Evolutionary conservation across 139 green algal species (phyloP).

Genomic region (Ettlia oleoabundans): DNA sequence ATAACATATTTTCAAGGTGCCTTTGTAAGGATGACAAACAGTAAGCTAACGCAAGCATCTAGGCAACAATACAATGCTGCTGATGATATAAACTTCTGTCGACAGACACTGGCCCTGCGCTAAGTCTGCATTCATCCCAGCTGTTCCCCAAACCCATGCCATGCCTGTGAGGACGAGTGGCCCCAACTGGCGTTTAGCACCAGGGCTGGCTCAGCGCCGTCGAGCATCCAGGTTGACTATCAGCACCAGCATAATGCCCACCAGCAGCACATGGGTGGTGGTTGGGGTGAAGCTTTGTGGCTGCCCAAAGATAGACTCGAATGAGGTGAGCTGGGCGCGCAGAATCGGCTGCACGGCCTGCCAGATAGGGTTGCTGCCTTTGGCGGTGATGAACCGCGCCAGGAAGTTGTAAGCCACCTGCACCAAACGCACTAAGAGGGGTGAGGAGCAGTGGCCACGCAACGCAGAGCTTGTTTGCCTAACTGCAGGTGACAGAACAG

Average conservation of each 20-base stretch:
- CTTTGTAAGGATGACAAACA: too few relatives aligned
- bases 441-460: too few relatives aligned
- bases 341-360: conserved; percentile 2
- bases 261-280: conserved; percentile 23
- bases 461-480: too few relatives aligned
- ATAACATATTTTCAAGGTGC: too few relatives aligned
- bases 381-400: not conserved
- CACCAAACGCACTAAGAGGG: too few relatives aligned
- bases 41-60: too few relatives aligned
- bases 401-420: conserved; percentile 1
- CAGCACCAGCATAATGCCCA: conserved; percentile 20
- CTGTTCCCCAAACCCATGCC: too few relatives aligned
- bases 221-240: conserved; percentile 5
- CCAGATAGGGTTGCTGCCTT: conserved; percentile 3
- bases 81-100: too few relatives aligned
- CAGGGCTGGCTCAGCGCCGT: conserved; percentile 5
- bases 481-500: too few relatives aligned
- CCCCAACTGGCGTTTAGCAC: not conserved
- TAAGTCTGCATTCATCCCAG: too few relatives aligned
- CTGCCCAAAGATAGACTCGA: conserved; percentile 13
- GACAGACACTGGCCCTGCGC: too few relatives aligned
- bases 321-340: not conserved
- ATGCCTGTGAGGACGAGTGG: not conserved
- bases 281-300: conserved; percentile 21
- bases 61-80: too few relatives aligned